Conservation (phyloP, 1,139 yeast genomes). For the Debaryomycetaceae sp. region DNA sequence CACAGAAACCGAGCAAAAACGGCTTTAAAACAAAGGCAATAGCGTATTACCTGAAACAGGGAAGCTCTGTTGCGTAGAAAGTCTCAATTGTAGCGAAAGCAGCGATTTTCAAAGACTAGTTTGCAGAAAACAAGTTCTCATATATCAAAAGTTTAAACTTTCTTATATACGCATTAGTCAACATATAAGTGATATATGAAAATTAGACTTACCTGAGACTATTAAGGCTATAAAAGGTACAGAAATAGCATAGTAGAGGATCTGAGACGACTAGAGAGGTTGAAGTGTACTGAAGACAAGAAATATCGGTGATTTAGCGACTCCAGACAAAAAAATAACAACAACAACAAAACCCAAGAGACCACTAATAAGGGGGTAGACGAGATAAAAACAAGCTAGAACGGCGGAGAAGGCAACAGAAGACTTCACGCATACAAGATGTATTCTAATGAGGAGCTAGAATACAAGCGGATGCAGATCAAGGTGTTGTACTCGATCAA, state of each 20-base stretch:
- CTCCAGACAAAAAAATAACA: neutral
- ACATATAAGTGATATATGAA: neutral
- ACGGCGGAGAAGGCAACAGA: neutral
- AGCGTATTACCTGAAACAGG: neutral
- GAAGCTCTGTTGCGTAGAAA: too few relatives aligned
- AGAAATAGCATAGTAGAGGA: too few relatives aligned
- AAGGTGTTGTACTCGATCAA: constrained; percentile 63
- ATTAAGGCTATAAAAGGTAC: too few relatives aligned
- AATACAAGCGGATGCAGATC: constrained; percentile 44
- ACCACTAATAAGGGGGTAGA: neutral
- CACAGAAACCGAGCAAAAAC: neutral
- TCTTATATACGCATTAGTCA: neutral
- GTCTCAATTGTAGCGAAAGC: too few relatives aligned
- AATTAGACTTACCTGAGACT: neutral
- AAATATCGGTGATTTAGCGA: neutral
- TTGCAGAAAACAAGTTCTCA: too few relatives aligned
- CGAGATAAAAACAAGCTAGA: neutral
- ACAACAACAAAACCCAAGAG: neutral
- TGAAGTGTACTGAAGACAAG: too few relatives aligned
- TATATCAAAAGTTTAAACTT: neutral
- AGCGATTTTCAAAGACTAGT: too few relatives aligned
- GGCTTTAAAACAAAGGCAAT: neutral
- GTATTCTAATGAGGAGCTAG: constrained; percentile 18
- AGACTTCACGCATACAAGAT: constrained; percentile 5
- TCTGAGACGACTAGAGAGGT: too few relatives aligned